phyloP scores from a whole-genome alignment of 208 protist genomes.

The Wallacemonas rigidus region DNA sequence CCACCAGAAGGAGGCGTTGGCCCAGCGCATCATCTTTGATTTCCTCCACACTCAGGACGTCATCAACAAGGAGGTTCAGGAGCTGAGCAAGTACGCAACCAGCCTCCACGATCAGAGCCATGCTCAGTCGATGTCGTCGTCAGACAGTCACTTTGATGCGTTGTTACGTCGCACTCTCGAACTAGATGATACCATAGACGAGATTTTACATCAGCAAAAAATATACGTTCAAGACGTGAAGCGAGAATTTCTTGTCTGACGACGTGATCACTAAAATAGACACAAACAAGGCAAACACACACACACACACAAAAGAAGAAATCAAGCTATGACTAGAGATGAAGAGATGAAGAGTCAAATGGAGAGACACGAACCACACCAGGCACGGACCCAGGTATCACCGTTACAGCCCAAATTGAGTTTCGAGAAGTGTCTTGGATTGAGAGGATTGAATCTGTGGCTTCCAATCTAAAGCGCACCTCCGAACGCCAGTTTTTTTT shows the following conservation, averaged over 20 bases:
- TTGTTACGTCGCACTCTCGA: background rate
- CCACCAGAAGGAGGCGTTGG: constrained; percentile 32
- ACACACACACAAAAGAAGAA: background rate
- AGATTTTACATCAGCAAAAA: constrained; percentile 22
- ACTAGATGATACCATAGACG: constrained; percentile 6
- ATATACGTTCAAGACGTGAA: constrained; percentile 19
- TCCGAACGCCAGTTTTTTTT: no score
- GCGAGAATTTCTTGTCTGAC: constrained; percentile 6
- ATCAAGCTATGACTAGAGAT: no score
- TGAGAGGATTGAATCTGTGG: no score
- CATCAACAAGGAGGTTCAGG: constrained; percentile 27
- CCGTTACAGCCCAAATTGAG: no score
- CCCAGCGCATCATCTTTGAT: constrained; percentile 24
- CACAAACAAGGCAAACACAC: background rate
- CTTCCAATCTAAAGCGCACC: no score
- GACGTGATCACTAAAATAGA: background rate
- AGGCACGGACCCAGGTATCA: no score
- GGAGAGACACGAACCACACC: no score
- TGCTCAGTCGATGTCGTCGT: background rate
- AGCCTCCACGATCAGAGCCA: background rate
- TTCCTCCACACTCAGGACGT: constrained; percentile 40
- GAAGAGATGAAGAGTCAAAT: no score
- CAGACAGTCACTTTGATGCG: background rate
- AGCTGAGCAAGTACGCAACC: constrained; percentile 12
- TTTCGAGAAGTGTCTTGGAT: no score